Evolutionary conservation across 257 asterid species (phyloP), one percentile per base, ranked within the genome.

Genomic region (Jacaranda copaia): DNA sequence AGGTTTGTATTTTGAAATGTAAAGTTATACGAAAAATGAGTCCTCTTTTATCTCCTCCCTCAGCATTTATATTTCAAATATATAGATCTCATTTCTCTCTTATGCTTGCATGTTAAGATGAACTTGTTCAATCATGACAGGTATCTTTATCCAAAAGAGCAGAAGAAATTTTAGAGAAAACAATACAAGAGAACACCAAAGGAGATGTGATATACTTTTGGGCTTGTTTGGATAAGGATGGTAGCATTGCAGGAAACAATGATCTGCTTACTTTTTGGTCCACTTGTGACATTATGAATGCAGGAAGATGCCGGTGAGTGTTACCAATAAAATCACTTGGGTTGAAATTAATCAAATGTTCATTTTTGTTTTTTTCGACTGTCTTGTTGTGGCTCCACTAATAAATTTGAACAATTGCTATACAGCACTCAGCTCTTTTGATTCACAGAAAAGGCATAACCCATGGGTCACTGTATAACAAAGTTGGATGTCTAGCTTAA

Each of bases 281-380:
- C 77, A 87, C 89, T 70, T 96, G 99, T 68, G 99, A 96, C 83
- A 84, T 93, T 68, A 72, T 96, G 87, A 93, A 96, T 84, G 98
- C 96, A 45, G 98, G 97, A 80, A 90, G 89, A 86, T 96, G 99
- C 89, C 90, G 98, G 99, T 93, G 76, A 87, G 90, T 85, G 51
- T 77, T 42, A 42, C 60, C 65, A 48, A 72, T 64, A 65, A 72
- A 67, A 71, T 69, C 20, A n/a, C 75, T 11, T 39, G 36, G 15
- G 49, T 64, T 76, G 66, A 43, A 59, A 64, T 71, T 72, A 36
- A 57, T 71, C 68, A 18, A 61, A 45, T 25, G 58, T 35, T 55
- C 19, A 46, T 74, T 63, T 43, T 56, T 45, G 36, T 72, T 53
- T 42, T 53, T 64, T 48, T 25, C 0, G 7, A 49, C 36, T 48